Conservation (phyloP, 1,139 yeast species). For the Suhomyces maxii region DNA sequence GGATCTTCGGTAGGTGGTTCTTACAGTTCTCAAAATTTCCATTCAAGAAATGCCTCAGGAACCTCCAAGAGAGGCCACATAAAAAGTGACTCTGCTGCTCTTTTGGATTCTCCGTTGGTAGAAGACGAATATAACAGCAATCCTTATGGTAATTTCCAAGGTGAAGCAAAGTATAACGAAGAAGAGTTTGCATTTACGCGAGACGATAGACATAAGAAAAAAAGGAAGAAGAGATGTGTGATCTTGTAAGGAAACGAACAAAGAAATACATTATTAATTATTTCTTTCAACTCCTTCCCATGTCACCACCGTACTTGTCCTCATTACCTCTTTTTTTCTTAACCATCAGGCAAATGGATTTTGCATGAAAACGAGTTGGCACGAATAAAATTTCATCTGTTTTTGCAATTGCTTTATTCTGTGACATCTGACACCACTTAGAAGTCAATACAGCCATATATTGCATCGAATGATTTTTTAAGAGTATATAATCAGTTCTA, state of each 20-base stretch:
- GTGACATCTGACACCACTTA: too few species aligned
- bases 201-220: conserved; percentile 29
- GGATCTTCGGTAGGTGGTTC: conserved; percentile 26
- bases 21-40: conserved; percentile 10
- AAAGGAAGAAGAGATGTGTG: conserved; percentile 29
- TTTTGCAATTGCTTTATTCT: too few species aligned
- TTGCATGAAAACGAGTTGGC: too few species aligned
- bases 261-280: neutral
- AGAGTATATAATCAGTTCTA: too few species aligned
- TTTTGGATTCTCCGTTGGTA: conserved; percentile 41
- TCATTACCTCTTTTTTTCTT: too few species aligned
- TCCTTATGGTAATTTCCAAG: conserved; percentile 32
- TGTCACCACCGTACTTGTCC: too few species aligned
- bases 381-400: too few species aligned
- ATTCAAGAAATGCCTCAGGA: conserved; percentile 14
- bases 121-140: conserved; percentile 34
- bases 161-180: conserved; percentile 30
- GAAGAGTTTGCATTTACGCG: conserved; percentile 48
- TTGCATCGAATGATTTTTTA: neutral
- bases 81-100: conserved; percentile 39
- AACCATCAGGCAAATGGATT: too few species aligned
- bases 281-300: too few species aligned
- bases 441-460: too few species aligned
- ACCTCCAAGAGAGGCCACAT: conserved; percentile 25
- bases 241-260: conserved; percentile 27